Percentiles rank a stretch among this genome's conserved stretches.
Conservation (phyloP, 768 basidiomycete genomes). For the Boletus rubescentipes region DNA sequence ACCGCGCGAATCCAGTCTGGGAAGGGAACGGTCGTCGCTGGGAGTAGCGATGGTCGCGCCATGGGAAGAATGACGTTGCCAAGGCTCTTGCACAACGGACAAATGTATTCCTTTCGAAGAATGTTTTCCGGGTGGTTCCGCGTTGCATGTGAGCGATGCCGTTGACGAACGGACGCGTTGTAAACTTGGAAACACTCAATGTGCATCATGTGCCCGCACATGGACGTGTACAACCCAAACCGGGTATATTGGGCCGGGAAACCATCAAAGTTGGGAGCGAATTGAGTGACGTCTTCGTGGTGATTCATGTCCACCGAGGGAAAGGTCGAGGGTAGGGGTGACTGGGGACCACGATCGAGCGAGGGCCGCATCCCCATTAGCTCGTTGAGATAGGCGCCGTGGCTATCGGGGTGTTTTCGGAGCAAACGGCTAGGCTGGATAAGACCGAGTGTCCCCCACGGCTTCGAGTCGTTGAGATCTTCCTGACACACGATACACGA, state of each 20-base stretch:
- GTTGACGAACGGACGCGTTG: conserved; percentile 79
- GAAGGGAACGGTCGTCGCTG: conserved; percentile 58
- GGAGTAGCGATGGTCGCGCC: conserved; percentile 44
- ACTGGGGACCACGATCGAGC: conserved; percentile 53
- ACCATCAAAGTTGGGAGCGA: conserved; percentile 71
- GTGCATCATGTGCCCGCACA: conserved; percentile 98
- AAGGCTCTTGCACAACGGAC: conserved; percentile 94
- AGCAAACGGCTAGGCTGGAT: conserved; percentile 87
- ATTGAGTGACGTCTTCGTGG: conserved; percentile 29
- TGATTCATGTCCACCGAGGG: conserved; percentile 22
- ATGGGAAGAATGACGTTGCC: conserved; percentile 94
- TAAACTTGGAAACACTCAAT: conserved; percentile 91
- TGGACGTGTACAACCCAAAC: conserved; percentile 84
- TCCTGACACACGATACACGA: conserved; percentile 99
- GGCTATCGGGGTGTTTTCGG: conserved; percentile 71
- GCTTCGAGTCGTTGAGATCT: conserved; percentile 66
- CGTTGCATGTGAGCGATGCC: conserved; percentile 85
- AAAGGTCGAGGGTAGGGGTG: conserved; percentile 36
- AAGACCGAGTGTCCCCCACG: conserved; percentile 85
- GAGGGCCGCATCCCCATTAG: conserved; percentile 60
- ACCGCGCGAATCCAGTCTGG: conserved; percentile 89
- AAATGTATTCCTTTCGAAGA: conserved; percentile 92
- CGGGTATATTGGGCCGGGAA: conserved; percentile 70
- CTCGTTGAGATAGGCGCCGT: conserved; percentile 65
- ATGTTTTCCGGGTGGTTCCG: conserved; percentile 94